Base-by-base conservation (phyloP, 2,329 filamentous ascomycete species). In the Hortaea sp. region DNA sequence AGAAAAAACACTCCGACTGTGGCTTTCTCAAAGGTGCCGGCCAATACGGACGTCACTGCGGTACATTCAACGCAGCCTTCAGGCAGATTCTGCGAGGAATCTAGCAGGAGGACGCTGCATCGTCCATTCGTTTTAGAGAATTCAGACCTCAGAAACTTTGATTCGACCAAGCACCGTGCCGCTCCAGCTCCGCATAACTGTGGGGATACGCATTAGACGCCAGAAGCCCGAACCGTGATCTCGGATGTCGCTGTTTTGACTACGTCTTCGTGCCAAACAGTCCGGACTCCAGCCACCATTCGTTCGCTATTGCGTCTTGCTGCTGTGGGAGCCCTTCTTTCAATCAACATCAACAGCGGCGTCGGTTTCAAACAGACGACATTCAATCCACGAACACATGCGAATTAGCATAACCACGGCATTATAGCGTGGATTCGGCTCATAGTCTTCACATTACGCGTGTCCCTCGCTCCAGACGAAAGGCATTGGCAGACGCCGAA, bases 161-260 rank as follows among this genome's bases (percentile, higher is more conserved):
- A 49, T 42, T 41, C 42, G 41, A 46, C 44, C 42, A 49, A 46
- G 46, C 46, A 47, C 48, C 44, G 42, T 45, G 45, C 48, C 42
- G 42, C 35, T 44, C 42, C 27, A 47, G 49, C 48, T 41, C 43
- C 45, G 48, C 47, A 48, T 9, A n/a, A 37, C 44, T 49, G 43
- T 55, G 53, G 51, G 51, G 53, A 49, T 7, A 39, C 35, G 40
- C 37, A 49, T 53, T 52, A 54, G 51, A 54, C 47, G 49, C 32
- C 43, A 46, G 49, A 46, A 39, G 40, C 48, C 54, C 49, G 50
- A 53, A 48, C 52, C 50, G 53, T 47, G 42, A 50, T 58, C 51
- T 58, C 54, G 53, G 53, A 55, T 40, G 46, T 50, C 45, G 42
- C 46, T 46, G 20, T 39, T 39, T 39, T 39, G 39, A 39, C 46